Conservation (phyloP, 495 filamentous ascomycete species). For the Tricharina praecox region DNA sequence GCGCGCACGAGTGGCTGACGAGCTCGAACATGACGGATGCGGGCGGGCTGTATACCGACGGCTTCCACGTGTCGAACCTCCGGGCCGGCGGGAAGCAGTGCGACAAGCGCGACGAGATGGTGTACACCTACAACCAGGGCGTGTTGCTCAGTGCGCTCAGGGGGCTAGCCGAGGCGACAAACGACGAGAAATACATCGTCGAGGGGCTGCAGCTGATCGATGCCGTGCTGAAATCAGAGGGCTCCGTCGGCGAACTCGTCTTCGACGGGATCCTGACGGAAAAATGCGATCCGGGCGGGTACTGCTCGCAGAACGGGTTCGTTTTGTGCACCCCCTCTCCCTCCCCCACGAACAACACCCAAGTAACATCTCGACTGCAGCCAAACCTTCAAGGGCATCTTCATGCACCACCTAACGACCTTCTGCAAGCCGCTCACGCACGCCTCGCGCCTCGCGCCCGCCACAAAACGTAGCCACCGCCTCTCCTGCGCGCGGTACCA, state of each 20-base stretch:
- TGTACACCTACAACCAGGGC: constrained; percentile 94
- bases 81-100: constrained; percentile 43
- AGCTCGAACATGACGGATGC: constrained; percentile 63
- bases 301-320: constrained; percentile 67
- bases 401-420: constrained; percentile 51
- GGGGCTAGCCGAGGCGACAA: constrained; percentile 61
- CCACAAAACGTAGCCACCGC: constrained; percentile 32
- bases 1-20: constrained; percentile 69
- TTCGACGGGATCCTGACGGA: constrained; percentile 79
- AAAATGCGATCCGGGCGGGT: constrained; percentile 54
- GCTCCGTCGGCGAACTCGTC: constrained; percentile 40
- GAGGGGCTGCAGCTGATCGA: constrained; percentile 58
- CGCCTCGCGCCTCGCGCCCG: constrained; percentile 20
- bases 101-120: constrained; percentile 67
- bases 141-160: constrained; percentile 75
- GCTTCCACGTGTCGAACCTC: constrained; percentile 57
- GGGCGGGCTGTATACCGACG: constrained; percentile 69
- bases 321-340: background rate
- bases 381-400: constrained; percentile 75
- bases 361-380: too few species aligned
- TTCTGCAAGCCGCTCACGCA: constrained; percentile 57
- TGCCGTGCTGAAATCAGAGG: constrained; percentile 19
- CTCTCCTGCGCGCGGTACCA: constrained; percentile 46
- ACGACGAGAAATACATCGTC: constrained; percentile 44
- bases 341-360: too few species aligned